Evolutionary conservation across 306 rosid genomes (phyloP), one percentile per base, ranked within the genome.

Genomic region (Begonia masoniana): DNA sequence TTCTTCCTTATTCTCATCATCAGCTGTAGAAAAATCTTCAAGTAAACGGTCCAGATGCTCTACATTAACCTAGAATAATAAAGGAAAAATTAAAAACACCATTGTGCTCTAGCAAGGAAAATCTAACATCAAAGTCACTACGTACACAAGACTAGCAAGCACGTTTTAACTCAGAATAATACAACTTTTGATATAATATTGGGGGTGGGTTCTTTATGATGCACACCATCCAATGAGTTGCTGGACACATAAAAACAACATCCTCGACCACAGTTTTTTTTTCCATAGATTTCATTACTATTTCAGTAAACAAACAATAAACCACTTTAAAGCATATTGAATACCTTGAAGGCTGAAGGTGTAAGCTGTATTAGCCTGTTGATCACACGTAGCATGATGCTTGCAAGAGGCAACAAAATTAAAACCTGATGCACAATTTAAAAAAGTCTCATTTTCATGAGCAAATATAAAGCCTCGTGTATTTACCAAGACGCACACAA

Each of bases 351-450:
- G 49, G 78, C 71, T 59, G 86, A 67, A 52, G 97, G 97, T 13
- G 94, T 77, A 31, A 89, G 87, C 6, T 81, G 80, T 59, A 89
- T 68, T 56, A 89, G 74, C 82, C 95, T 85, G 79, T 80, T 83
- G 47, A 89, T 86, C 68, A 83, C 83, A 67, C 88, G 84, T 16
- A 68, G 70, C 14, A 76, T 64, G 35, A 73, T 76, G 76, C 85
- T 78, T 50, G 73, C 89, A 65, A 85, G 53, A 6, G 97, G 95
- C 80, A 89, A 71, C 56, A 89, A 54, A 58, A 89, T 71, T 74
- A 89, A 71, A 73, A 89, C 91, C 97, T 89, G 83, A 47, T 49
- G 16, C 67, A 70, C 31, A 51, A 35, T 15, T 10, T 66, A 46
- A 62, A 62, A 14, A 31, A 12, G 39, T 6, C 7, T 31, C 7